These are phyloP conservation scores for Sanguinoderma infundibulare DNA, from an alignment of 1,284 basidiomycete genomes.

Conservation along the genomic window DNA sequence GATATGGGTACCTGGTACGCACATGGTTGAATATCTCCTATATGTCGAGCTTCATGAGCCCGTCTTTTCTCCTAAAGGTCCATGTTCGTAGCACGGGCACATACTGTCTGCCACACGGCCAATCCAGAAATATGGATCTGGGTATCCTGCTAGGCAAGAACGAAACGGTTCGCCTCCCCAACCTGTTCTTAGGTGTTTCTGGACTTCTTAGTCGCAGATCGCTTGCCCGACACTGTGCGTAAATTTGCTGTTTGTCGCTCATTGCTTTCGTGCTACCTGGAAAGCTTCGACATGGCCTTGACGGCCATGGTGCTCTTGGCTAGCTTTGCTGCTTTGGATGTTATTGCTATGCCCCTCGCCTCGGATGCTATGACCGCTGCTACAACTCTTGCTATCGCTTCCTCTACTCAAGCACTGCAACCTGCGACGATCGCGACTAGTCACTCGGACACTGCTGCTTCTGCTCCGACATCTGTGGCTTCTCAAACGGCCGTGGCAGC, in stretches of 20 bases:
- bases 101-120: too few relatives aligned
- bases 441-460: background rate
- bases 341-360: constrained; percentile 22
- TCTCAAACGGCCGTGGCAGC: background rate
- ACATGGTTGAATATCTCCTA: too few relatives aligned
- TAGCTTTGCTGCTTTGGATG: constrained; percentile 18
- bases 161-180: background rate
- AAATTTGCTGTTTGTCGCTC: background rate
- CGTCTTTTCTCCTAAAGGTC: too few relatives aligned
- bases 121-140: too few relatives aligned
- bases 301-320: constrained; percentile 25
- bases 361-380: constrained; percentile 11
- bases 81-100: too few relatives aligned
- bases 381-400: background rate
- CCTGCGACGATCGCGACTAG: background rate
- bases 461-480: background rate
- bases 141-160: background rate
- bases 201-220: background rate
- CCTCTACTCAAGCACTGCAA: background rate
- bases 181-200: background rate
- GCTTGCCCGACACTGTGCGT: background rate
- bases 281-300: constrained; percentile 30
- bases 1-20: too few relatives aligned
- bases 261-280: background rate
- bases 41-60: too few relatives aligned